phyloP scores from a whole-genome alignment of 129 eudicot genomes.

The Scalesia atractyloides region DNA sequence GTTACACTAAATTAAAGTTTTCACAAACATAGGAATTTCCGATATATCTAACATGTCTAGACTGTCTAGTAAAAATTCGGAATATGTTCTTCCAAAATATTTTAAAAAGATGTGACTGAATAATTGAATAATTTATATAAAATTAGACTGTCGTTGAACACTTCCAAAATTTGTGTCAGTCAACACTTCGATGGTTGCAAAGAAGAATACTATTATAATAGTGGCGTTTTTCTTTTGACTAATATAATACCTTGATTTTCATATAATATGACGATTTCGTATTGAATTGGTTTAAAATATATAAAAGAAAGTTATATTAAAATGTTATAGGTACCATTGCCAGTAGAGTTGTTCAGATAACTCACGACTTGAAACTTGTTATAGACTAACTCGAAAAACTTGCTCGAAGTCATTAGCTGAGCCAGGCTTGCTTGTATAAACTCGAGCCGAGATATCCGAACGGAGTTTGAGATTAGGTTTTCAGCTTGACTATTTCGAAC shows the following conservation, averaged over 20 bases:
- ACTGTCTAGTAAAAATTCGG: background rate
- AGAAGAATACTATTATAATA: background rate
- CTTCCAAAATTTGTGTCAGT: background rate
- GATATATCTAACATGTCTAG: background rate
- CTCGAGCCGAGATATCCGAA: too few relatives aligned
- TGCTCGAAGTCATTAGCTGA: too few relatives aligned
- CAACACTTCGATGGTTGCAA: background rate
- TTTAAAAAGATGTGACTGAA: background rate
- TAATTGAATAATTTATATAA: background rate
- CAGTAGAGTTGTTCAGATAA: background rate
- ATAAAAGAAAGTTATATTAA: background rate
- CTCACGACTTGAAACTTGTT: background rate
- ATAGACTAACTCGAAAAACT: too few relatives aligned
- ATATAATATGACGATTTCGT: background rate
- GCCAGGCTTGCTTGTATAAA: too few relatives aligned
- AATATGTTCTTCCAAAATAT: background rate
- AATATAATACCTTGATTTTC: background rate
- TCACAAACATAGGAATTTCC: background rate
- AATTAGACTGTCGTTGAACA: background rate
- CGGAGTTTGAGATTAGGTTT: too few relatives aligned
- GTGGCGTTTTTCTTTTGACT: background rate
- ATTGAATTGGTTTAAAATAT: background rate
- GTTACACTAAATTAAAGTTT: too few relatives aligned
- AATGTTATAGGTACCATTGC: background rate
- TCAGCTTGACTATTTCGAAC: too few relatives aligned